Evolutionary conservation across 257 asterid species (phyloP).

Genomic region (Solanum gracilifrons): DNA sequence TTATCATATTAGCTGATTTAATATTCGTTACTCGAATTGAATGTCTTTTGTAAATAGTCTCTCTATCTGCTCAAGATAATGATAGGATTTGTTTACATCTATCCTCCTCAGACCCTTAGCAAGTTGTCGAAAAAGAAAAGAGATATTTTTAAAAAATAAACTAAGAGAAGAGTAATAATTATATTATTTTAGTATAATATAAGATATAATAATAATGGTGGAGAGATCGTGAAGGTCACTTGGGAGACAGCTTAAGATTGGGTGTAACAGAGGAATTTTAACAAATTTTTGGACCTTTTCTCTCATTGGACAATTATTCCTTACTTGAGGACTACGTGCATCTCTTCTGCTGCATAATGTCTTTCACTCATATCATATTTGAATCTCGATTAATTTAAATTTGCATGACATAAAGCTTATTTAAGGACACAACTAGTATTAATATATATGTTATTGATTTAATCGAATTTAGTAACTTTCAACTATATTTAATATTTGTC

Average conservation of each 20-base stretch:
- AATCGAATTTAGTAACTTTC: no score
- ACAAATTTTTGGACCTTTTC: conserved; percentile 5
- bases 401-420: rapidly evolving
- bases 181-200: conserved; percentile 9
- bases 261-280: conserved; percentile 5
- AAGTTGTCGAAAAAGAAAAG: not conserved
- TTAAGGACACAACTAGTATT: rapidly evolving
- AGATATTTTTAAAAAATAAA: no score
- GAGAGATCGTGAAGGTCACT: conserved; percentile 50
- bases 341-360: not conserved
- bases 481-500: no score
- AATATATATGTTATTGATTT: no score
- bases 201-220: conserved; percentile 10
- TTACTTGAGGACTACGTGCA: not conserved
- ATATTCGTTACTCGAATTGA: rapidly evolving
- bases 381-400: no score
- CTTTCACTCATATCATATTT: not conserved
- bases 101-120: rapidly evolving
- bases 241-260: conserved; percentile 20
- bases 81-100: rapidly evolving
- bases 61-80: rapidly evolving
- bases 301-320: conserved; percentile 13
- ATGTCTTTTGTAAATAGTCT: rapidly evolving
- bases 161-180: not conserved
- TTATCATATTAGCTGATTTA: not conserved